phyloP scores from a whole-genome alignment of 2,329 filamentous ascomycete species.

The Aspergillus terreus region DNA sequence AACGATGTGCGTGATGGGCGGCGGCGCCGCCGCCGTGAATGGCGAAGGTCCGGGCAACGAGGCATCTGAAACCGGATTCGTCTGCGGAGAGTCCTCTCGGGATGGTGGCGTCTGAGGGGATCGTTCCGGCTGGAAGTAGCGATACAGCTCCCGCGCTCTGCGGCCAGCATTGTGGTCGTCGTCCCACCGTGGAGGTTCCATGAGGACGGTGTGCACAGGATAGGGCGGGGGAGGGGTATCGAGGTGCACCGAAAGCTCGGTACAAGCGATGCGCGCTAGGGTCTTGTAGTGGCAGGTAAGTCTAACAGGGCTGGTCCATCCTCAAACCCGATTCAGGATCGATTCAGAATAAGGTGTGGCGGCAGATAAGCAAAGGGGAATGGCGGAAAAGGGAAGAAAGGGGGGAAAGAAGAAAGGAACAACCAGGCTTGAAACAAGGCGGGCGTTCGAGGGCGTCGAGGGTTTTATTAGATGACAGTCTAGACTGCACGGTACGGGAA shows the following conservation, averaged over 20 bases:
- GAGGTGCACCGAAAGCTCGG: neutral
- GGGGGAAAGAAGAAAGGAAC: neutral
- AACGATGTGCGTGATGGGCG: conserved; percentile 9
- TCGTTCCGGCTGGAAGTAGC: conserved; percentile 35
- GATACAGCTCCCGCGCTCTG: conserved; percentile 36
- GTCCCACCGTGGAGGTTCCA: conserved; percentile 6
- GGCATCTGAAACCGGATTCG: conserved; percentile 13
- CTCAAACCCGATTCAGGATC: neutral
- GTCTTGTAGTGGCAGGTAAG: neutral
- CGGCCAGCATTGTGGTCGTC: conserved; percentile 27
- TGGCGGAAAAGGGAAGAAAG: neutral
- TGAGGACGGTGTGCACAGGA: neutral
- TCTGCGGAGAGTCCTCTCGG: conserved; percentile 6
- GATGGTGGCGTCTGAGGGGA: neutral
- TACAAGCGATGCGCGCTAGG: neutral
- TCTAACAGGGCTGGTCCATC: neutral
- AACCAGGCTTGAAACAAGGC: neutral
- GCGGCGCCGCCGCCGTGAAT: conserved; percentile 11
- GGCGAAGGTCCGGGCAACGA: conserved; percentile 5
- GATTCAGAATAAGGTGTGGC: conserved; percentile 8
- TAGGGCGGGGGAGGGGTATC: neutral
- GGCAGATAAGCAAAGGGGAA: neutral
- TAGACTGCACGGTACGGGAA: neutral
- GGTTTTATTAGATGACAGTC: neutral
- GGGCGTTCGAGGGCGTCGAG: neutral